Base-by-base conservation (phyloP, 2,329 filamentous ascomycete genomes). In the Periconia sp. region DNA sequence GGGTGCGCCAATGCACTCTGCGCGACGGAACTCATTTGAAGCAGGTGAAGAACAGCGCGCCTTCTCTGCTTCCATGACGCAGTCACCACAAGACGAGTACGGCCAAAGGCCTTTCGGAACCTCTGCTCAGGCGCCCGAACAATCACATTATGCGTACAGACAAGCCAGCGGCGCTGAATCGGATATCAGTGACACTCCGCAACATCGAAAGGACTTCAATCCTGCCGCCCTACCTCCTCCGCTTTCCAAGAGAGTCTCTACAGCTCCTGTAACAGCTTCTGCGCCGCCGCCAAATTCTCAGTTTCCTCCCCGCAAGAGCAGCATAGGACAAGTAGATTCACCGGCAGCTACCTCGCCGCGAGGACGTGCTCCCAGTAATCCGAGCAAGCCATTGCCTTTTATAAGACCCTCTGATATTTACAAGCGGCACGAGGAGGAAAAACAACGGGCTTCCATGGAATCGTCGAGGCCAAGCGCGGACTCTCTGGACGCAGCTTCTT, bases 331-430 rank as follows among this genome's bases (percentile, higher is more conserved):
- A 41, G 53, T 48, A 37, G 64, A 61, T 14, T 63, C 72, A 18
- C 61, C 59, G 19, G 31, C 56, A 33, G 55, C 61, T 10, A 60
- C 58, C 3, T 66, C 68, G 5, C 63, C 67, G 8, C 64, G 65
- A 31, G 61, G 65, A 30, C 65, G 63, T 30, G 58, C 69, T 2
- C 60, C 63, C 45, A 65, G 59, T 53, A 74, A 73, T 23, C 60
- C 79, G 37, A 68, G 76, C 47, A 86, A 86, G 61, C 70, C 83
- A 1, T 73, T 84, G 18, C 82, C 86, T 0, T 86, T 93, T 60
- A 80, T 91, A 52, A 81, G 89, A 37, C 89, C 91, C 1, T 83
- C 88, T 13, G 90, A 95, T 60, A 87, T 92, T 41, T 92, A 93
- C 70, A 87, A 83, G 65, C 84, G 88, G 6, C 80, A 88, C 70